phyloP scores from a whole-genome alignment of 306 rosid genomes.

The Ochetophila trinervis region DNA sequence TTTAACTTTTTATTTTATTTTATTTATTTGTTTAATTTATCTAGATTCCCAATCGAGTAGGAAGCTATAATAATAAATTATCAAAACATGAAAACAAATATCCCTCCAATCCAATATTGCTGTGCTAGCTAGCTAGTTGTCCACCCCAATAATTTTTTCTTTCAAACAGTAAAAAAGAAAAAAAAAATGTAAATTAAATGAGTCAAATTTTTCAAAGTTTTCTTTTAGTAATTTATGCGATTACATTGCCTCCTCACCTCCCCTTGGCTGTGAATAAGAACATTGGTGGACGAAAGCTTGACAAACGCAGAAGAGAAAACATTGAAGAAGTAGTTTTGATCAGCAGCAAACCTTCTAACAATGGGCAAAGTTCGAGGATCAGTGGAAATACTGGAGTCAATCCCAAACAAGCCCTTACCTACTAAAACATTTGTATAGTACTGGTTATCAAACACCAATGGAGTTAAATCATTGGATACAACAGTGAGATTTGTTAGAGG shows the following conservation, averaged over 20 bases:
- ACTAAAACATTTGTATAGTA: constrained; percentile 32
- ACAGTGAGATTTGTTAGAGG: constrained; percentile 39
- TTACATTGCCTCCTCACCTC: constrained; percentile 42
- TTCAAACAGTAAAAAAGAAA: too few species aligned
- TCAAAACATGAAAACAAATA: too few species aligned
- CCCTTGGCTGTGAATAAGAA: constrained; percentile 31
- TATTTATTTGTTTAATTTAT: too few species aligned
- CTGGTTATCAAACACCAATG: constrained; percentile 34
- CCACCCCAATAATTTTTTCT: too few species aligned
- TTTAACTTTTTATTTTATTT: too few species aligned
- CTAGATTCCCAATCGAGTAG: too few species aligned
- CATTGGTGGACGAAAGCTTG: constrained; percentile 42
- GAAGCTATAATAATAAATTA: too few species aligned
- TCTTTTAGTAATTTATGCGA: constrained; percentile 23
- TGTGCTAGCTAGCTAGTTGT: too few species aligned
- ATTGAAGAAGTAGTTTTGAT: constrained; percentile 34
- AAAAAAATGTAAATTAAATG: background rate
- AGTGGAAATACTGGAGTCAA: constrained; percentile 35
- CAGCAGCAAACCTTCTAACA: constrained; percentile 32
- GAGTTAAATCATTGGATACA: constrained; percentile 35
- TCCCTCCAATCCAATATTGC: too few species aligned
- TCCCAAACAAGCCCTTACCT: constrained; percentile 39
- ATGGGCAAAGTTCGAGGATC: constrained; percentile 40
- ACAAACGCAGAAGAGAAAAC: constrained; percentile 49
- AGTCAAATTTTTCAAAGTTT: background rate